Conservation (phyloP, 306 rosid species). For the Arachis hypogaea region DNA sequence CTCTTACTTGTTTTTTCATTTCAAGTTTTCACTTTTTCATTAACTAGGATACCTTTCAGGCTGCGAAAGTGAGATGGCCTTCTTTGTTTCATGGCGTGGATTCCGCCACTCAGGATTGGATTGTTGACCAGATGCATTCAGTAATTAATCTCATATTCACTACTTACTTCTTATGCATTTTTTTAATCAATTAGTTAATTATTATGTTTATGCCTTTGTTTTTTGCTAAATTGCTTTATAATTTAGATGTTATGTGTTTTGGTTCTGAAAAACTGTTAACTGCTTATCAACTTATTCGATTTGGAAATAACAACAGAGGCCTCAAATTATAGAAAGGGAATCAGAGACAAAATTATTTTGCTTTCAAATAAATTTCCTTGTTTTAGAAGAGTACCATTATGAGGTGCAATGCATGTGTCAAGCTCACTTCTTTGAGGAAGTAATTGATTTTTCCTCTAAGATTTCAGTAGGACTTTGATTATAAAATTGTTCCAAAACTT, state of each 20-base stretch:
- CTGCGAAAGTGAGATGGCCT: slow-evolving; percentile 89
- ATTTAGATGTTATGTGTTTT: too few relatives aligned
- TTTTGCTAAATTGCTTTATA: neutral
- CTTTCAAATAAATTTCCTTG: neutral
- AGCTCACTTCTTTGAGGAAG: neutral
- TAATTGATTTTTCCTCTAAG: too few relatives aligned
- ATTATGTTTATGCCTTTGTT: slow-evolving; percentile 6
- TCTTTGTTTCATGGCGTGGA: slow-evolving; percentile 67
- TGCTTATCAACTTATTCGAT: neutral
- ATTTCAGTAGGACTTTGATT: neutral
- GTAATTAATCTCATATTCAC: slow-evolving; percentile 45
- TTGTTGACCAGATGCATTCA: slow-evolving; percentile 74
- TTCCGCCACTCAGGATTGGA: slow-evolving; percentile 67
- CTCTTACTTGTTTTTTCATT: neutral
- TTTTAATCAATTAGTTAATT: slow-evolving; percentile 6
- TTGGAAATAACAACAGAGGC: slow-evolving; percentile 11
- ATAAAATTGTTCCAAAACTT: too few relatives aligned
- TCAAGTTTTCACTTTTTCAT: slow-evolving; percentile 1
- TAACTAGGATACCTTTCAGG: slow-evolving; percentile 46
- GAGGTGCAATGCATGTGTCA: neutral
- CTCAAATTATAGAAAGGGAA: neutral
- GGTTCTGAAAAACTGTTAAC: neutral
- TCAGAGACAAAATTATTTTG: neutral
- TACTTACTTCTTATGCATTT: slow-evolving; percentile 22
- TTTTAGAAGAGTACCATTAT: neutral